phyloP scores from a whole-genome alignment of 768 basidiomycete genomes.

The Pholiota molesta region DNA sequence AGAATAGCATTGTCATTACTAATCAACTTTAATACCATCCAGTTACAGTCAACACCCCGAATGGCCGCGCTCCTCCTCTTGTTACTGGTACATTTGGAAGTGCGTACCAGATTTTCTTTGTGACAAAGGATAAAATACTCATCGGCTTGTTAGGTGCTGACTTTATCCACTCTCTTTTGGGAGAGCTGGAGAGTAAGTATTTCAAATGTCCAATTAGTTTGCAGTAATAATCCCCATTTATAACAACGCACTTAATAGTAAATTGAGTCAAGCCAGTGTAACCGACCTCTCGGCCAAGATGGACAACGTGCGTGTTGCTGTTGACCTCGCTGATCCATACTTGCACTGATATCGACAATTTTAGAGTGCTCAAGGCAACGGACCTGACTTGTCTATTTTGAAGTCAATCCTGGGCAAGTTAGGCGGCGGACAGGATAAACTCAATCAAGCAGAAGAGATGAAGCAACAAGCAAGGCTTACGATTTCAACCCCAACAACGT shows the following conservation, averaged over 20 bases:
- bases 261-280: slow-evolving; percentile 62
- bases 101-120: slow-evolving; percentile 16
- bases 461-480: slow-evolving; percentile 58
- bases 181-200: slow-evolving; percentile 61
- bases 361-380: slow-evolving; percentile 30
- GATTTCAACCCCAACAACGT: slow-evolving; percentile 64
- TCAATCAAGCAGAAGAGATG: slow-evolving; percentile 58
- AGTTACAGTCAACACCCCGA: slow-evolving; percentile 55
- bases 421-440: slow-evolving; percentile 53
- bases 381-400: slow-evolving; percentile 38
- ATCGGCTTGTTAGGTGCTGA: slow-evolving; percentile 43
- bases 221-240: background rate
- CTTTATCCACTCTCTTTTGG: slow-evolving; percentile 66
- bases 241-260: slow-evolving; percentile 35
- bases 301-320: slow-evolving; percentile 34
- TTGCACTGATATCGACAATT: slow-evolving; percentile 26
- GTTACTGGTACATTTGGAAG: slow-evolving; percentile 73
- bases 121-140: background rate
- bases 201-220: background rate
- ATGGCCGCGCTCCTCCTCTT: slow-evolving; percentile 60
- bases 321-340: background rate
- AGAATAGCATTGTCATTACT: background rate
- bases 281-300: slow-evolving; percentile 59
- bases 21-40: slow-evolving; percentile 17
- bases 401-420: slow-evolving; percentile 51